Conservation (phyloP, 2,329 filamentous ascomycete species). For the Penicillium crustosum region DNA sequence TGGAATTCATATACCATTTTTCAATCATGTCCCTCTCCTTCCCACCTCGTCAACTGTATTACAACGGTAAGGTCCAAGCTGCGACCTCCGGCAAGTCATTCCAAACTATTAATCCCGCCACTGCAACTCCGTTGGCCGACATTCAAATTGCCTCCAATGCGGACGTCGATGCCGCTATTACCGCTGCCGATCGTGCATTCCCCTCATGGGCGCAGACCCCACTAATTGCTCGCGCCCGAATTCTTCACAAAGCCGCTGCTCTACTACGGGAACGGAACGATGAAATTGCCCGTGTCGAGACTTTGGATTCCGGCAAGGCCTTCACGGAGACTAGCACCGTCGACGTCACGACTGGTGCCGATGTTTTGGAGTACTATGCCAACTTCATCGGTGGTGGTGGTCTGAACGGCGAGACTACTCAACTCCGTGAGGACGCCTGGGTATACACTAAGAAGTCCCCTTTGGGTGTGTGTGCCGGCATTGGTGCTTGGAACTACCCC, state of each 20-base stretch:
- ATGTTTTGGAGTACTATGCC: conserved; percentile 84
- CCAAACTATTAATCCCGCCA: conserved; percentile 72
- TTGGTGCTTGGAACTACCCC: conserved; percentile 90
- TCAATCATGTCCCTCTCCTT: conserved; percentile 40
- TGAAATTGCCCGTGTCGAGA: conserved; percentile 75
- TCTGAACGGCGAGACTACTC: conserved; percentile 75
- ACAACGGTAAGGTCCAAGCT: conserved; percentile 67
- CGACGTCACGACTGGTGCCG: conserved; percentile 78
- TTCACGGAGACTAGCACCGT: conserved; percentile 82
- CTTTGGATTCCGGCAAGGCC: conserved; percentile 81
- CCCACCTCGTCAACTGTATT: conserved; percentile 66
- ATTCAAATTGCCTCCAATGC: conserved; percentile 67
- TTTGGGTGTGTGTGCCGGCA: conserved; percentile 79
- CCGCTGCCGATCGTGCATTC: conserved; percentile 71
- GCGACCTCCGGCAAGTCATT: conserved; percentile 64
- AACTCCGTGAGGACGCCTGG: conserved; percentile 73
- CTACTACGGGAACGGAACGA: conserved; percentile 76
- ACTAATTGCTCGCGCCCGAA: conserved; percentile 70
- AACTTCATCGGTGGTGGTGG: conserved; percentile 75
- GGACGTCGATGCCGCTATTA: conserved; percentile 70
- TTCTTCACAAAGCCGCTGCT: conserved; percentile 73
- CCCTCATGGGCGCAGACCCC: conserved; percentile 73
- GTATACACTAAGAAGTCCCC: conserved; percentile 81
- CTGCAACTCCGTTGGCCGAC: conserved; percentile 65
- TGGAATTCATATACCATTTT: background rate